Conservation (phyloP, 257 asterid species). For the Gentiana straminea region DNA sequence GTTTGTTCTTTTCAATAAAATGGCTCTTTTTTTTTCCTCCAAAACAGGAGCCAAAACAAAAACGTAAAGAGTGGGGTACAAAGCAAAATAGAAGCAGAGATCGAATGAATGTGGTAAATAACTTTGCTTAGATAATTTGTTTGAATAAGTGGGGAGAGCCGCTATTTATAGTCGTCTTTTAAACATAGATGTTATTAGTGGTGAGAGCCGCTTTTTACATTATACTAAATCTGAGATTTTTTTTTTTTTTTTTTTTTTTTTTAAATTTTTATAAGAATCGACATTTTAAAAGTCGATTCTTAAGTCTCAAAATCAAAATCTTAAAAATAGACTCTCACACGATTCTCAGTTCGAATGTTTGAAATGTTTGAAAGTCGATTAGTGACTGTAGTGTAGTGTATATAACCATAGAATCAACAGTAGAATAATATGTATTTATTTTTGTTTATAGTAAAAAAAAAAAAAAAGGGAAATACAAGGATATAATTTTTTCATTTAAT, state of each 20-base stretch:
- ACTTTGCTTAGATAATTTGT: background rate
- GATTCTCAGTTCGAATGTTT: background rate
- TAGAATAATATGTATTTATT: too few species aligned
- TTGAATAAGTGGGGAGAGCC: background rate
- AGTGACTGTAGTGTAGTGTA: too few species aligned
- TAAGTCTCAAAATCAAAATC: background rate
- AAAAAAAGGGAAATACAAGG: too few species aligned
- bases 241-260: background rate
- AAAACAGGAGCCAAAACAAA: background rate
- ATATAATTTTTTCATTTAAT: too few species aligned
- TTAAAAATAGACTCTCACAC: constrained; percentile 5
- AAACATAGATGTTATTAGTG: background rate
- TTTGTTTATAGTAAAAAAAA: too few species aligned
- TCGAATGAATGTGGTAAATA: background rate
- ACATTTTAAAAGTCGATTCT: background rate
- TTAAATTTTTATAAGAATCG: background rate
- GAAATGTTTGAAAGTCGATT: too few species aligned
- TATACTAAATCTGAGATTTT: background rate
- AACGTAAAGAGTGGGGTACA: background rate
- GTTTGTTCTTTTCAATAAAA: background rate
- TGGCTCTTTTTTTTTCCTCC: background rate
- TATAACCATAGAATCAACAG: too few species aligned
- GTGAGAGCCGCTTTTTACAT: background rate
- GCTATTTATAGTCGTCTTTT: constrained; percentile 12
- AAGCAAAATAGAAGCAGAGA: background rate